Evolutionary conservation across 495 filamentous ascomycete genomes (phyloP).

Genomic region (Penicillium canariense): DNA sequence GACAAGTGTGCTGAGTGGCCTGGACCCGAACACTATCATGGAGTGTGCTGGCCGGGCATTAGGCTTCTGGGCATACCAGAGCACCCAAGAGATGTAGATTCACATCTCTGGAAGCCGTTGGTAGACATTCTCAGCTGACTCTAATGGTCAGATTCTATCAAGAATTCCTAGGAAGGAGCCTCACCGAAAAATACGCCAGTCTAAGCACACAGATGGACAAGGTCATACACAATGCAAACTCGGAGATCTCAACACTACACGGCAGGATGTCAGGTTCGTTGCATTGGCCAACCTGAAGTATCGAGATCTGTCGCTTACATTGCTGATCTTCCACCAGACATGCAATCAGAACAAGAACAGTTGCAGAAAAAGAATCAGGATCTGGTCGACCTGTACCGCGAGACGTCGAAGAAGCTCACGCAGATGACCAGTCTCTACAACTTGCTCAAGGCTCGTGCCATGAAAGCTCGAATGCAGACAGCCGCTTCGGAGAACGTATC

Average conservation of each 20-base stretch:
- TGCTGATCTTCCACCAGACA: constrained; percentile 43
- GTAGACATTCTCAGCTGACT: constrained; percentile 11
- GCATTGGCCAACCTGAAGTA: not conserved
- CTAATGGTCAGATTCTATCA: constrained; percentile 66
- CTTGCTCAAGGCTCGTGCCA: constrained; percentile 70
- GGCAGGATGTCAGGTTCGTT: constrained; percentile 54
- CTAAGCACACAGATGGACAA: constrained; percentile 76
- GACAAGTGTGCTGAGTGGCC: constrained; percentile 80
- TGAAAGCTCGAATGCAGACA: constrained; percentile 65
- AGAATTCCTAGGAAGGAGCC: constrained; percentile 66
- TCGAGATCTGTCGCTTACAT: not conserved
- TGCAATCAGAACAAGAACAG: constrained; percentile 63
- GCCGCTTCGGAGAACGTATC: constrained; percentile 69
- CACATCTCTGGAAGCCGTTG: not conserved
- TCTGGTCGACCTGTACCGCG: constrained; percentile 62
- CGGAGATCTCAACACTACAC: constrained; percentile 68
- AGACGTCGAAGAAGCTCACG: constrained; percentile 72
- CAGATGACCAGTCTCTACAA: constrained; percentile 84
- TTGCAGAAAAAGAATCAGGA: constrained; percentile 77
- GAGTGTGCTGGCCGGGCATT: constrained; percentile 84
- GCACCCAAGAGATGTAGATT: constrained; percentile 80
- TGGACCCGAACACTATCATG: constrained; percentile 82
- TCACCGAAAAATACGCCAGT: constrained; percentile 70
- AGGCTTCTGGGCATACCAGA: constrained; percentile 89
- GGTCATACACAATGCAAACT: constrained; percentile 76